phyloP scores from a whole-genome alignment of 306 rosid species.

The Dryas octopetala region DNA sequence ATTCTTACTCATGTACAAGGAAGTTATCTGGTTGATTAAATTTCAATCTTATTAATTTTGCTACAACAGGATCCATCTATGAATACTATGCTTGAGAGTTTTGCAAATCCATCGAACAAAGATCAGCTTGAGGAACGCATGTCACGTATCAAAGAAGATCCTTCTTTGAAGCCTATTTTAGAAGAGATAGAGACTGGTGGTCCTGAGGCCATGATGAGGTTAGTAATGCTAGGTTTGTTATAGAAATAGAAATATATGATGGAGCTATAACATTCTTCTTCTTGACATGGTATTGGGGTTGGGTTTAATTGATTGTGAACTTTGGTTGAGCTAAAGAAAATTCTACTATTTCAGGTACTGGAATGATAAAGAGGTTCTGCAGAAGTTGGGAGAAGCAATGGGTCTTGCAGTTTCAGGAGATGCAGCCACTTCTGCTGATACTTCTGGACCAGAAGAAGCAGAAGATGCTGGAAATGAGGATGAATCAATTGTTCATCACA shows the following conservation, averaged over 20 bases:
- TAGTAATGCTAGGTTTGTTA: conserved; percentile 15
- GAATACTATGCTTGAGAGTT: conserved; percentile 80
- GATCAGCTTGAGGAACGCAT: conserved; percentile 97
- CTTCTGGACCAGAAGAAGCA: conserved; percentile 52
- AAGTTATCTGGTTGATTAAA: background rate
- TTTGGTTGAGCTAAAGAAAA: conserved; percentile 21
- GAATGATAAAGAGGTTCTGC: conserved; percentile 56
- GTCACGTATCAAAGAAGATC: conserved; percentile 93
- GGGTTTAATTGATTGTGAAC: background rate
- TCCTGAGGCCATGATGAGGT: conserved; percentile 99
- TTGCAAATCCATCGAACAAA: conserved; percentile 72
- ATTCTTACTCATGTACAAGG: background rate
- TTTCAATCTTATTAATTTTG: conserved; percentile 20
- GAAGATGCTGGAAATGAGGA: conserved; percentile 87
- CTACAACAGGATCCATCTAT: conserved; percentile 81
- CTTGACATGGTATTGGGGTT: conserved; percentile 13
- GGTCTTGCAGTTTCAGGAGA: conserved; percentile 23
- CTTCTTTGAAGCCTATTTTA: conserved; percentile 90
- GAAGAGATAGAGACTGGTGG: conserved; percentile 98
- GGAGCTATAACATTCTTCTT: conserved; percentile 12
- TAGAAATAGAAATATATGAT: background rate
- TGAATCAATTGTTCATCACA: conserved; percentile 88
- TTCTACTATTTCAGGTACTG: conserved; percentile 63
- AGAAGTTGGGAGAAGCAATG: conserved; percentile 30
- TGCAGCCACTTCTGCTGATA: conserved; percentile 34